Percentiles rank a stretch among this genome's conserved stretches.
phyloP scores from a whole-genome alignment of 441 rosid genomes.

The Arabidopsis lyrata region DNA sequence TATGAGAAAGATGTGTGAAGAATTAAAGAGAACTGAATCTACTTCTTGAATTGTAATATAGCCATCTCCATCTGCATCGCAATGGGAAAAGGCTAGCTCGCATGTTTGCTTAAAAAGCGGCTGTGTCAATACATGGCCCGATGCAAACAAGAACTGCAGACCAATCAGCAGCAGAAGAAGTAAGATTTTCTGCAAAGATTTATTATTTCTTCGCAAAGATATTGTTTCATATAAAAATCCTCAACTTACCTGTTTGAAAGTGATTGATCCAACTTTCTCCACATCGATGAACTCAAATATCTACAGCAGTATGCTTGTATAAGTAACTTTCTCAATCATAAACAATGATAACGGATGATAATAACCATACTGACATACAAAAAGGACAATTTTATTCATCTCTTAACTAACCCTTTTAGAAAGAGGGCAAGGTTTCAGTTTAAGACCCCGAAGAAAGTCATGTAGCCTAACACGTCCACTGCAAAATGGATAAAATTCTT shows the following conservation, averaged over 20 bases:
- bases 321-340: constrained; percentile 14
- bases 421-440: constrained; percentile 65
- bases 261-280: constrained; percentile 75
- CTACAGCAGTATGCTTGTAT: constrained; percentile 50
- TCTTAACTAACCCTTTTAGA: constrained; percentile 68
- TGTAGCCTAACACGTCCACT: constrained; percentile 74
- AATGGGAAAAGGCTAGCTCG: constrained; percentile 66
- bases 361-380: neutral
- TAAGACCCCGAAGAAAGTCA: constrained; percentile 67
- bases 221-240: constrained; percentile 1
- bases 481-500: constrained; percentile 36
- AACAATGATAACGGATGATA: neutral
- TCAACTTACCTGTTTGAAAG: constrained; percentile 81
- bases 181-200: constrained; percentile 6
- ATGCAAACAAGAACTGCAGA: constrained; percentile 82
- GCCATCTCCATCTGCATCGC: constrained; percentile 55
- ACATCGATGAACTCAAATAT: constrained; percentile 83
- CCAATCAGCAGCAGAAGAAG: constrained; percentile 17
- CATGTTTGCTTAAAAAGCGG: constrained; percentile 74
- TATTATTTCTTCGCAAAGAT: neutral
- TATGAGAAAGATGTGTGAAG: constrained; percentile 20
- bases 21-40: constrained; percentile 20
- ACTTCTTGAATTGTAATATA: constrained; percentile 68
- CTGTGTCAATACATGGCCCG: constrained; percentile 73
- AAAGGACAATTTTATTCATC: neutral